Percentiles rank a stretch among this genome's conserved stretches.
Evolutionary conservation across 2,329 filamentous ascomycete species (phyloP).

Genomic region (Aaosphaeria arxii): DNA sequence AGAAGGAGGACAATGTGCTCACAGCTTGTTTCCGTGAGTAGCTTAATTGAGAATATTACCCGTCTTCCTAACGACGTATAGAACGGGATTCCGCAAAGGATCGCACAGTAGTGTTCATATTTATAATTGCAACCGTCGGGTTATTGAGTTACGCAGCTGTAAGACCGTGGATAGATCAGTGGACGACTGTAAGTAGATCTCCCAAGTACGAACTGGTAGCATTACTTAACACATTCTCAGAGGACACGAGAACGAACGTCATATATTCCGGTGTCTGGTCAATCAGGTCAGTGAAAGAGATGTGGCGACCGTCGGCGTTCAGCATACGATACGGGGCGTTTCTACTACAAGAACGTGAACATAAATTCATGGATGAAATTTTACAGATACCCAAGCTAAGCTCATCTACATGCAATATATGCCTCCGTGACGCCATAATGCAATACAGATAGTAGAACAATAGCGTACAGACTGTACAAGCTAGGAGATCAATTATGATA

Average conservation of each 20-base stretch:
- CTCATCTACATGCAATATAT: conserved; percentile 15
- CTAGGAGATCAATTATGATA: conserved; percentile 28
- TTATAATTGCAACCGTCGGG: conserved; percentile 61
- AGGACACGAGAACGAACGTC: conserved; percentile 46
- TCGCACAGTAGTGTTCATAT: conserved; percentile 63
- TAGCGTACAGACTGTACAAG: conserved; percentile 33
- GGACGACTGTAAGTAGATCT: conserved; percentile 47
- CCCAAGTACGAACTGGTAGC: too few species aligned
- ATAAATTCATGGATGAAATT: conserved; percentile 22
- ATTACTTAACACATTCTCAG: conserved; percentile 19
- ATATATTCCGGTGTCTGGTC: conserved; percentile 51
- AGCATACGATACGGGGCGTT: too few species aligned
- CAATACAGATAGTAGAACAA: conserved; percentile 32
- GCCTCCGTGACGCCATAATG: conserved; percentile 28
- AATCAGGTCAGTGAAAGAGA: conserved; percentile 21
- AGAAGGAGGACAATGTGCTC: conserved; percentile 61
- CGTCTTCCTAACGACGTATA: conserved; percentile 20
- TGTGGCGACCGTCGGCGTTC: too few species aligned
- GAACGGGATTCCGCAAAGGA: conserved; percentile 67
- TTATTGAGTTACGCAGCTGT: conserved; percentile 59
- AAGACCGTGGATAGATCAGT: conserved; percentile 58
- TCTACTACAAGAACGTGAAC: background rate
- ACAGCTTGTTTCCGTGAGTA: conserved; percentile 63
- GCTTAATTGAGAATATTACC: background rate
- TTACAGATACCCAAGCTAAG: conserved; percentile 22